Conservation (phyloP, 352 stramenopile genomes). For the Phytophthora syringae region DNA sequence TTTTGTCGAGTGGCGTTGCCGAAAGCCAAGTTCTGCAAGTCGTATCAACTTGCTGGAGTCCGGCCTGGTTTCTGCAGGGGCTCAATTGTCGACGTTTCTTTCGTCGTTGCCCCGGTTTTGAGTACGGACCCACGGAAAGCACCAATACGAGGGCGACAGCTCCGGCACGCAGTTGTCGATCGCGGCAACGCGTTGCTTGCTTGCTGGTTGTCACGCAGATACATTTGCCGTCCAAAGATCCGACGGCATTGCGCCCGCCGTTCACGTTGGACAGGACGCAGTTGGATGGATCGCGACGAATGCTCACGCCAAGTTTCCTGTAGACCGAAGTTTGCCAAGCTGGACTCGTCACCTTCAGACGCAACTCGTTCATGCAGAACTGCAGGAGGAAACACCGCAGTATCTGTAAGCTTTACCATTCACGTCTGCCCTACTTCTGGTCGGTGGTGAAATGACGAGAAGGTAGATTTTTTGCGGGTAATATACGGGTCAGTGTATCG, state of each 20-base stretch:
- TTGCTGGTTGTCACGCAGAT: background rate
- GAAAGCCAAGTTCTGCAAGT: slow-evolving; percentile 9
- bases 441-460: no score
- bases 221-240: slow-evolving; percentile 8
- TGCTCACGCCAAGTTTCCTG: slow-evolving; percentile 1
- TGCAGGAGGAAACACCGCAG: no score
- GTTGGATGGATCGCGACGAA: background rate
- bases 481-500: no score
- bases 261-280: background rate
- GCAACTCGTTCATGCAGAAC: no score
- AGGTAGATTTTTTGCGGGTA: no score
- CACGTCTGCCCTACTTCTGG: no score
- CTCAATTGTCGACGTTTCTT: slow-evolving; percentile 31
- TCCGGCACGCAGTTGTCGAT: slow-evolving; percentile 22
- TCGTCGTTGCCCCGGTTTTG: slow-evolving; percentile 31
- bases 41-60: slow-evolving; percentile 17
- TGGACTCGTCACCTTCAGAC: no score
- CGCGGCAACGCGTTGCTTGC: slow-evolving; percentile 23
- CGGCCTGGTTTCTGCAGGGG: slow-evolving; percentile 20
- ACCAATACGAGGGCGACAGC: slow-evolving; percentile 37
- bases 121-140: slow-evolving; percentile 16
- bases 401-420: no score
- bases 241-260: background rate
- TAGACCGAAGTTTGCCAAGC: no score
- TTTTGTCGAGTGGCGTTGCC: background rate